Conservation (phyloP, 2,329 filamentous ascomycete species). For the Hypoxylon sp. region DNA sequence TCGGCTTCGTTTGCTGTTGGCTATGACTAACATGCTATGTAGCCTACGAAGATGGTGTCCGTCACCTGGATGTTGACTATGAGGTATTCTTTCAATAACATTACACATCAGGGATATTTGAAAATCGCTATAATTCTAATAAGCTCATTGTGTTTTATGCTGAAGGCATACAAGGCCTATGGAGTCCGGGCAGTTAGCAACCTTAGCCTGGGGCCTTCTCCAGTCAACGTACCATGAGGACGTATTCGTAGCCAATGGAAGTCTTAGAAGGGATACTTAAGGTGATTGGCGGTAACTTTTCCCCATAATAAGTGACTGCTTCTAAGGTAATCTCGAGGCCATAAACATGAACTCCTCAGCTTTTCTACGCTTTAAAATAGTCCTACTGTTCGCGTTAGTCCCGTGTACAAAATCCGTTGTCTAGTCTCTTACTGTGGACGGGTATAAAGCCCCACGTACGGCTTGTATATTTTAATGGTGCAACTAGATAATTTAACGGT, state of each 20-base stretch:
- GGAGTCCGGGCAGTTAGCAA: background rate
- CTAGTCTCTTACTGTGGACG: no score
- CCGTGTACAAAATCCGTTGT: no score
- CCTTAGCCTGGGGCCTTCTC: background rate
- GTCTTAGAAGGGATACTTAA: background rate
- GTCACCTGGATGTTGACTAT: background rate
- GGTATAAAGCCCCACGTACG: no score
- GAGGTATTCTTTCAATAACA: background rate
- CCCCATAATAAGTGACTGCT: background rate
- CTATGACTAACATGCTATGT: background rate
- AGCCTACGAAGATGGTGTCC: background rate
- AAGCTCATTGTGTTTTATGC: background rate
- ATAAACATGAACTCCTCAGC: background rate
- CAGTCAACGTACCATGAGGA: background rate
- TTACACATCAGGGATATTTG: background rate
- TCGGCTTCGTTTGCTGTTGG: background rate
- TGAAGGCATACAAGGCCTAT: background rate
- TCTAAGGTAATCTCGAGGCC: background rate
- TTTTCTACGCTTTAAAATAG: background rate
- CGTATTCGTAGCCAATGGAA: background rate
- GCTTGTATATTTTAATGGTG: no score
- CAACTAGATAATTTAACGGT: no score
- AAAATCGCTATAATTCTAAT: background rate
- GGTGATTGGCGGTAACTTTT: background rate
- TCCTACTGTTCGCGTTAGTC: background rate